Evolutionary conservation across 768 basidiomycete genomes (phyloP).

Genomic region (Obba rivulosa): DNA sequence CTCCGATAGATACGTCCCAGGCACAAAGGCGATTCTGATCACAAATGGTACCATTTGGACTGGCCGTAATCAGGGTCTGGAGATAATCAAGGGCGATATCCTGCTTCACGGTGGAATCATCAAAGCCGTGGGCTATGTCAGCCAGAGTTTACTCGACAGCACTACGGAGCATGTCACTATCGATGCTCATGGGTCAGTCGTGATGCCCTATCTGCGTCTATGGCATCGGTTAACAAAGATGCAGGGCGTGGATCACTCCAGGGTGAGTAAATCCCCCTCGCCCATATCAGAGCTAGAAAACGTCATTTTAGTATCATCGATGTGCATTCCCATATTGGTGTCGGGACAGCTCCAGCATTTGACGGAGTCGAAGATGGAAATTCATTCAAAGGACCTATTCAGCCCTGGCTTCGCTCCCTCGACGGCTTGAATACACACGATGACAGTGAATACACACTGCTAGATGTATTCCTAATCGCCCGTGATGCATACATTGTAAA

Average conservation of each 20-base stretch:
- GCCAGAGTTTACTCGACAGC: not conserved
- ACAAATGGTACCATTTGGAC: constrained; percentile 80
- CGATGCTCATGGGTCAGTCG: constrained; percentile 40
- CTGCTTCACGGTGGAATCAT: constrained; percentile 63
- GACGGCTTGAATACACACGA: constrained; percentile 79
- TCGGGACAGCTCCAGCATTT: constrained; percentile 20
- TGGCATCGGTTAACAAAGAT: not conserved
- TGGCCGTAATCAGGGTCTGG: constrained; percentile 49
- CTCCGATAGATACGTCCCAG: constrained; percentile 53
- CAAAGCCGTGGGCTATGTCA: constrained; percentile 39
- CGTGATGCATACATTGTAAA: not conserved
- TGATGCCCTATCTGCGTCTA: too few species aligned
- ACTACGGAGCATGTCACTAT: constrained; percentile 29
- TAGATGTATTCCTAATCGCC: not conserved
- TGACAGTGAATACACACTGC: constrained; percentile 18
- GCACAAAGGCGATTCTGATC: constrained; percentile 50
- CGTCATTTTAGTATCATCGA: constrained; percentile 37
- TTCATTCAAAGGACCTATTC: constrained; percentile 44
- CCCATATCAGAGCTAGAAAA: not conserved
- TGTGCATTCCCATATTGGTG: constrained; percentile 54
- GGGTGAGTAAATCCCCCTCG: constrained; percentile 15
- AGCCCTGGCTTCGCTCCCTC: constrained; percentile 63
- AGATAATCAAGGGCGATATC: constrained; percentile 55
- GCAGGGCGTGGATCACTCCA: constrained; percentile 63
- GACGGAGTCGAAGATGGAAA: constrained; percentile 48